These are phyloP conservation scores for Angophora floribunda DNA, from an alignment of 345 rosid genomes.

Conservation along the genomic window DNA sequence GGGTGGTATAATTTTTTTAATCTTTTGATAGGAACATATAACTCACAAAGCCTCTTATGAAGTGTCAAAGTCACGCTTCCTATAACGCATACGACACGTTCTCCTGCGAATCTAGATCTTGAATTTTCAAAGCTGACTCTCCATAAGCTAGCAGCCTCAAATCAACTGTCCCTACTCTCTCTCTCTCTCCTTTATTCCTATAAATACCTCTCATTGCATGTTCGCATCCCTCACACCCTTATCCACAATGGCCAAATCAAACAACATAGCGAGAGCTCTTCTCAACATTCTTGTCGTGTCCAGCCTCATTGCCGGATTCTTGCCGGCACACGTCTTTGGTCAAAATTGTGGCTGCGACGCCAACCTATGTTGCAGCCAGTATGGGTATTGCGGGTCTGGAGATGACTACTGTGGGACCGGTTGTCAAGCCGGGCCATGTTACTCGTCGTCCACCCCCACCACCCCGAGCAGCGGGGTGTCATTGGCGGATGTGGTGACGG, in stretches of 20 bases:
- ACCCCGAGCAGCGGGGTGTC: constrained; percentile 14
- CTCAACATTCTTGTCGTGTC: not conserved
- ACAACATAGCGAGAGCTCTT: not conserved
- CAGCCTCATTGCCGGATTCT: not conserved
- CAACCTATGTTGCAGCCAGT: constrained; percentile 27
- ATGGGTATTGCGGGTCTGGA: constrained; percentile 27
- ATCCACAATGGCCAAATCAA: not conserved
- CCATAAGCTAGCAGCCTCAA: not conserved
- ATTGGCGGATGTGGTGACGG: constrained; percentile 31
- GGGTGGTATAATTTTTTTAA: too few relatives aligned
- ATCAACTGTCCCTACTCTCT: not conserved
- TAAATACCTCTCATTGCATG: not conserved
- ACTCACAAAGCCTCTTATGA: too few relatives aligned
- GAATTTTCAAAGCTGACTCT: not conserved
- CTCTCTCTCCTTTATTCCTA: not conserved
- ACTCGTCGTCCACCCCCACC: constrained; percentile 17
- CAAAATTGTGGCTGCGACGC: constrained; percentile 34
- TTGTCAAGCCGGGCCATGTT: constrained; percentile 48
- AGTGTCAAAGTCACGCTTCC: not conserved
- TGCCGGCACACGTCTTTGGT: not conserved
- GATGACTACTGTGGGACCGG: constrained; percentile 34
- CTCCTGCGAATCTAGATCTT: not conserved
- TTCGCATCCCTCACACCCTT: not conserved
- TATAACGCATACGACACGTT: not conserved
- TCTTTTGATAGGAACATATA: too few relatives aligned